phyloP scores from a whole-genome alignment of 2,329 filamentous ascomycete species.

The Daldinia eschscholtzii region DNA sequence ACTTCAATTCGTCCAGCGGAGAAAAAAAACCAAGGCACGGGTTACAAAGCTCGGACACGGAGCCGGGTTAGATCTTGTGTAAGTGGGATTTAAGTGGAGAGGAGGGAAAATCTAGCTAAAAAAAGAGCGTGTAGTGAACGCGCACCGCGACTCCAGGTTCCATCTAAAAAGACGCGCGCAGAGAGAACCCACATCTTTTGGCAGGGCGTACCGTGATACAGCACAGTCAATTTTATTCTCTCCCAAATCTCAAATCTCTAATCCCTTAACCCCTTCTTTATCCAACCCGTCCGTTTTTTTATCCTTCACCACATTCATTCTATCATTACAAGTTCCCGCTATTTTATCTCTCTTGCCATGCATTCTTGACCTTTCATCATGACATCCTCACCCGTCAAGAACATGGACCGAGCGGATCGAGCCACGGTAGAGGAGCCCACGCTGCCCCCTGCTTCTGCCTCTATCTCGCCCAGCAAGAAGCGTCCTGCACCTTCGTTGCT shows the following conservation, averaged over 20 bases:
- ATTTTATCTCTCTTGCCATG: conserved; percentile 40
- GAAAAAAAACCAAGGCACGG: conserved; percentile 2
- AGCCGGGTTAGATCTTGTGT: conserved; percentile 24
- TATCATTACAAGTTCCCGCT: conserved; percentile 18
- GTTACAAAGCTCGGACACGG: conserved; percentile 34
- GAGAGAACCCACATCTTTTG: conserved; percentile 39
- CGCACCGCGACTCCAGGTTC: conserved; percentile 46
- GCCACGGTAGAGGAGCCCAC: conserved; percentile 54
- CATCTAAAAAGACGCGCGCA: conserved; percentile 44
- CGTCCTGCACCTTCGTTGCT: conserved; percentile 76
- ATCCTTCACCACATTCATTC: conserved; percentile 26
- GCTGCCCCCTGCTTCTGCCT: conserved; percentile 50
- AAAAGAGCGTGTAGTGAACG: conserved; percentile 42
- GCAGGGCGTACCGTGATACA: conserved; percentile 43
- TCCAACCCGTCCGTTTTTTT: conserved; percentile 18
- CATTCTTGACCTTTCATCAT: conserved; percentile 45
- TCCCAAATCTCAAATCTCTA: conserved; percentile 40
- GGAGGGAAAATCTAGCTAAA: conserved; percentile 36
- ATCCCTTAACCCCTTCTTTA: conserved; percentile 43
- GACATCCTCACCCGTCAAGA: conserved; percentile 49
- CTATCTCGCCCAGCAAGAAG: conserved; percentile 58
- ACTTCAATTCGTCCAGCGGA: conserved; percentile 11
- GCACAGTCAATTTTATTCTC: conserved; percentile 37
- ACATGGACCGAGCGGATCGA: conserved; percentile 44
- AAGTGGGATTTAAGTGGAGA: conserved; percentile 36